A percentile compares a stretch with the other conserved stretches of the same genome.
Evolutionary conservation across 192 early-diverging fungal genomes (phyloP).

Genomic region (Podila epigama): DNA sequence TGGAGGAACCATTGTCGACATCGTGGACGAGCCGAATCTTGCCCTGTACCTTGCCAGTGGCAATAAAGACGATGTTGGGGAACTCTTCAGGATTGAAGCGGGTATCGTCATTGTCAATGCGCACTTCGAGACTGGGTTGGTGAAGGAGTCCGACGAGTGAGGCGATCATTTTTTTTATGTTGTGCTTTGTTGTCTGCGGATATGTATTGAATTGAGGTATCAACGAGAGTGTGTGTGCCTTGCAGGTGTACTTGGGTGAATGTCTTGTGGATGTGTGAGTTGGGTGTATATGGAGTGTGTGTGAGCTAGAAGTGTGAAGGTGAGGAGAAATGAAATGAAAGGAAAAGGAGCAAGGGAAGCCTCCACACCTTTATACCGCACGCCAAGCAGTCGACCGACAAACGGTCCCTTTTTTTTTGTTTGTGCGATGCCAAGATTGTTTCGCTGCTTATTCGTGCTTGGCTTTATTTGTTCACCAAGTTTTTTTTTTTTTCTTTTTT

Average conservation of each 20-base stretch:
- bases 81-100: slow-evolving; percentile 37
- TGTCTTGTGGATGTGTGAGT: background rate
- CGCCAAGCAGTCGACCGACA: background rate
- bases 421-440: too few relatives aligned
- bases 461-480: too few relatives aligned
- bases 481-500: too few relatives aligned
- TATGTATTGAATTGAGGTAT: background rate
- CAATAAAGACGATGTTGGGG: slow-evolving; percentile 17
- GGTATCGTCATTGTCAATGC: slow-evolving; percentile 31
- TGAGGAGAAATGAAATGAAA: background rate
- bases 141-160: slow-evolving; percentile 39
- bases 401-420: background rate
- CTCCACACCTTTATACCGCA: background rate
- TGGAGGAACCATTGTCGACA: slow-evolving; percentile 17
- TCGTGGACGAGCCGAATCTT: slow-evolving; percentile 34
- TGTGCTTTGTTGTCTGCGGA: background rate
- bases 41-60: slow-evolving; percentile 35
- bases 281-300: background rate
- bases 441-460: too few relatives aligned
- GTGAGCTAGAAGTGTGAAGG: background rate
- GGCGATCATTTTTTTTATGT: slow-evolving; percentile 26
- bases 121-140: slow-evolving; percentile 35
- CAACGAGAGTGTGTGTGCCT: too few relatives aligned
- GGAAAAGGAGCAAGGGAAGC: background rate
- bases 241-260: background rate